These are phyloP conservation scores for Wallacemonas sp. DNA, from an alignment of 208 protist genomes.

Conservation along the genomic window DNA sequence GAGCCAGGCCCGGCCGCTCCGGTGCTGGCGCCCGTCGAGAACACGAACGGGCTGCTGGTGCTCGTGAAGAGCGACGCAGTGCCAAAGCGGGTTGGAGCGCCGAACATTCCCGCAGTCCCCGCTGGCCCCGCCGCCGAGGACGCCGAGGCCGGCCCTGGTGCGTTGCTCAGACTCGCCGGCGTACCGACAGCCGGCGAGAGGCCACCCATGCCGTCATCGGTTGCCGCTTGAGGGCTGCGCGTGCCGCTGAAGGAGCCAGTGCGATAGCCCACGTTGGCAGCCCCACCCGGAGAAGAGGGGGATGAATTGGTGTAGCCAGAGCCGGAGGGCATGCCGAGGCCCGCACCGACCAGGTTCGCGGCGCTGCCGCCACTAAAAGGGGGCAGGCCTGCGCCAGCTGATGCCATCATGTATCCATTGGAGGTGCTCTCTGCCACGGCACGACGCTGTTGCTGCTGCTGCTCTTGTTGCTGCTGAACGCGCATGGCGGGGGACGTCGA, in stretches of 20 bases:
- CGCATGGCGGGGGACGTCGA: not conserved
- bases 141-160: not conserved
- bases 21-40: constrained; percentile 17
- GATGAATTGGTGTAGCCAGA: not conserved
- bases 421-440: not conserved
- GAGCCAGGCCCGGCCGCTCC: no score
- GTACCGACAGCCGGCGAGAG: constrained; percentile 8
- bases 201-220: not conserved
- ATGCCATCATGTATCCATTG: constrained; percentile 10
- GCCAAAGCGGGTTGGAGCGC: not conserved
- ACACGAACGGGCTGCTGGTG: constrained; percentile 8
- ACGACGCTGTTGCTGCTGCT: constrained; percentile 5
- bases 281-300: not conserved
- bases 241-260: not conserved
- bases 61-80: constrained; percentile 1
- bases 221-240: not conserved
- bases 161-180: not conserved
- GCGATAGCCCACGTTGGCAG: not conserved
- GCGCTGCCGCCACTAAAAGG: constrained; percentile 23
- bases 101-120: not conserved
- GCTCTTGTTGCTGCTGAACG: constrained; percentile 11
- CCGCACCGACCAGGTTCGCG: no score
- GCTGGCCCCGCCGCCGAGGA: not conserved
- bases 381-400: not conserved
- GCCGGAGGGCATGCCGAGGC: not conserved